These are phyloP conservation scores for Aspergillus brasiliensis DNA, from an alignment of 2,329 filamentous ascomycete genomes.

Conservation along the genomic window DNA sequence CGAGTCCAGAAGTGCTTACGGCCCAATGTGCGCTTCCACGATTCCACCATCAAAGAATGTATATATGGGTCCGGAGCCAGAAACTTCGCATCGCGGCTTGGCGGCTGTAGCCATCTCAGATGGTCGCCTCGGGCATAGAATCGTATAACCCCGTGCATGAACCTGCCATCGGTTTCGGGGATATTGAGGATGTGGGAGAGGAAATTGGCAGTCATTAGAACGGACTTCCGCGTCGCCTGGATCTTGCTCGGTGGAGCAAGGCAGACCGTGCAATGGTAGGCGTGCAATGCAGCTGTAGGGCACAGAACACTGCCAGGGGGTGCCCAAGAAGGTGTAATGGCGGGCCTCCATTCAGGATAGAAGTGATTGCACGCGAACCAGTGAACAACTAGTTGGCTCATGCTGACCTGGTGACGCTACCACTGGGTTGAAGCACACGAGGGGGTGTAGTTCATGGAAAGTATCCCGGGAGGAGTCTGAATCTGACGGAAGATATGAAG, in stretches of 20 bases:
- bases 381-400: constrained; percentile 11
- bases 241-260: neutral
- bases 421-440: neutral
- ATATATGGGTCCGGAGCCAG: neutral
- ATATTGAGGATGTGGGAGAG: constrained; percentile 10
- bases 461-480: no score
- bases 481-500: no score
- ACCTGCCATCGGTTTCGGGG: neutral
- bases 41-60: neutral
- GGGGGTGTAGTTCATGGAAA: neutral
- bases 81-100: neutral
- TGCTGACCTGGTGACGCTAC: neutral
- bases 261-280: constrained; percentile 9
- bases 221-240: neutral
- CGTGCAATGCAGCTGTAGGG: constrained; percentile 1
- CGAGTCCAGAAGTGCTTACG: neutral
- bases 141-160: constrained; percentile 5
- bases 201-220: constrained; percentile 1
- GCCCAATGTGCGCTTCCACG: neutral
- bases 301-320: neutral
- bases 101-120: constrained; percentile 10
- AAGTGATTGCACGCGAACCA: constrained; percentile 13
- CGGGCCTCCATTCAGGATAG: neutral
- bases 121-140: constrained; percentile 19
- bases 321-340: neutral